A percentile compares a stretch with the other conserved stretches of the same genome.
Conservation (phyloP, 176 grass and related monocot species). For the Leersia perrieri region DNA sequence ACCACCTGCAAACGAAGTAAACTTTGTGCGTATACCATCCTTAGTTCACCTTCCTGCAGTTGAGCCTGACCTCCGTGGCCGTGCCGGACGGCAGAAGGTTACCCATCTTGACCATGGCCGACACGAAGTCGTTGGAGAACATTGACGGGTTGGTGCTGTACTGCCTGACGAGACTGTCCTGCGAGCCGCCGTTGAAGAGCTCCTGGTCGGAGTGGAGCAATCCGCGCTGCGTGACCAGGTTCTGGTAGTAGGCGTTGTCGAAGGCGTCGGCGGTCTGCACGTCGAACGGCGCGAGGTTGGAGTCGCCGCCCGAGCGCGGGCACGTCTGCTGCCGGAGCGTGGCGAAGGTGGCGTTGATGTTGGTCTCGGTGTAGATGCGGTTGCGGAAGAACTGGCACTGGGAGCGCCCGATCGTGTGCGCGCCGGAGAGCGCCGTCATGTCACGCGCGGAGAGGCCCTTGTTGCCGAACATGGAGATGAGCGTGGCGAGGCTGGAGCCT, state of each 20-base stretch:
- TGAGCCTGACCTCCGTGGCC: slow-evolving; percentile 60
- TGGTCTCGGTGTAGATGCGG: slow-evolving; percentile 72
- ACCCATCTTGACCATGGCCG: slow-evolving; percentile 84
- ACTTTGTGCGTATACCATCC: background rate
- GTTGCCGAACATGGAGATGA: slow-evolving; percentile 48
- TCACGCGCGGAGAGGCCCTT: slow-evolving; percentile 53
- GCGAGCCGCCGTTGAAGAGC: slow-evolving; percentile 79
- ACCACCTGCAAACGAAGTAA: background rate
- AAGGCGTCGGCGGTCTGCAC: slow-evolving; percentile 59
- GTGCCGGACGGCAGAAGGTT: slow-evolving; percentile 49
- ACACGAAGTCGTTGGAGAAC: slow-evolving; percentile 46
- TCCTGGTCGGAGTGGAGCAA: slow-evolving; percentile 90
- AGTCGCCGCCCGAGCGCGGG: slow-evolving; percentile 46
- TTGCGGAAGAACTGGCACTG: slow-evolving; percentile 62
- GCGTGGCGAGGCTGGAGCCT: slow-evolving; percentile 40
- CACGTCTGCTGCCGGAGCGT: slow-evolving; percentile 51
- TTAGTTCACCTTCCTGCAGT: slow-evolving; percentile 65
- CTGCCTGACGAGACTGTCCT: slow-evolving; percentile 61
- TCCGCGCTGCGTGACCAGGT: slow-evolving; percentile 45
- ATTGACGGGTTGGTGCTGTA: slow-evolving; percentile 43
- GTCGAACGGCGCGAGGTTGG: slow-evolving; percentile 67
- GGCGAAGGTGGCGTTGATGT: slow-evolving; percentile 62
- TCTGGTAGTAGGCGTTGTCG: slow-evolving; percentile 80
- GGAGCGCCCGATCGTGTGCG: slow-evolving; percentile 68
- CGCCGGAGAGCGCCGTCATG: slow-evolving; percentile 87